Evolutionary conservation across 176 grass and related monocot species (phyloP).

Genomic region (Cenchrus purpureus): DNA sequence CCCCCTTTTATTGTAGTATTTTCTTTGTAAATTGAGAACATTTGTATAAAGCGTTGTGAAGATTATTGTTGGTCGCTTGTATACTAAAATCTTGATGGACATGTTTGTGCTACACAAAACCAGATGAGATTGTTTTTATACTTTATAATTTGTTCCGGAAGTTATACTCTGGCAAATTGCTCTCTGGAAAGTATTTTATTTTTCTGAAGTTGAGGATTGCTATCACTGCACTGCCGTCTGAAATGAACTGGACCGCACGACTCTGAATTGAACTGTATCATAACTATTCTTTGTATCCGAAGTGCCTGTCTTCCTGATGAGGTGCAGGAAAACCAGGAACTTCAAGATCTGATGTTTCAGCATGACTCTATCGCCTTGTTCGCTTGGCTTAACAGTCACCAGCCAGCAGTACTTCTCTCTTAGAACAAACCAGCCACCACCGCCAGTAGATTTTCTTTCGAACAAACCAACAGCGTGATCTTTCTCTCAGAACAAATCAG

Average conservation of each 20-base stretch:
- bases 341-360: background rate
- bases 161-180: background rate
- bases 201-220: background rate
- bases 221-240: background rate
- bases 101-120: background rate
- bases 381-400: too few relatives aligned
- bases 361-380: background rate
- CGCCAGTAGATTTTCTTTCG: background rate
- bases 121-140: background rate
- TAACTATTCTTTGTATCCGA: background rate
- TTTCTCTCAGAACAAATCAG: too few relatives aligned
- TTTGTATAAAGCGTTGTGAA: constrained; percentile 13
- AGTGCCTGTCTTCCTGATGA: background rate
- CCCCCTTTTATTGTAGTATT: background rate
- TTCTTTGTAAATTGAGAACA: background rate
- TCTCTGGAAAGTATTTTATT: background rate
- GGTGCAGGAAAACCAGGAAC: background rate
- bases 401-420: too few relatives aligned
- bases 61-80: constrained; percentile 24
- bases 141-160: background rate
- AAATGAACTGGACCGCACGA: too few relatives aligned
- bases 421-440: too few relatives aligned
- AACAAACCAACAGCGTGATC: too few relatives aligned
- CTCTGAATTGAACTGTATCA: too few relatives aligned
- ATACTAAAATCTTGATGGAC: constrained; percentile 11